Evolutionary conservation across 2,329 filamentous ascomycete genomes (phyloP).

Genomic region (Colletotrichum costaricense): DNA sequence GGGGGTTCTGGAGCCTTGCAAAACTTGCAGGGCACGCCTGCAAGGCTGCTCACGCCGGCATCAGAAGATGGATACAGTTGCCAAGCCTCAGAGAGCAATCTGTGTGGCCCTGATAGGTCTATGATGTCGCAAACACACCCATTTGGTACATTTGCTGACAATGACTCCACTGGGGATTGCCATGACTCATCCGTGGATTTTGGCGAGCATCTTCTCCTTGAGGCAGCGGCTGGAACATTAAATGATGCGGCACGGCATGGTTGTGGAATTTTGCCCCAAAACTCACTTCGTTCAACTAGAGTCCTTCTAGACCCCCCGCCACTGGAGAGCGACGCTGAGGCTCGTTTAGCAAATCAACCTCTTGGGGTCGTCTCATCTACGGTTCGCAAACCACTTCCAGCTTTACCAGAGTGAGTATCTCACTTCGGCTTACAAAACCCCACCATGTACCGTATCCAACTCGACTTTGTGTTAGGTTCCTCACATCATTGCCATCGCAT

Average conservation of each 20-base stretch:
- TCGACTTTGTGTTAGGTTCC: background rate
- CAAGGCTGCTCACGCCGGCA: constrained; percentile 8
- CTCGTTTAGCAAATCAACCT: constrained; percentile 22
- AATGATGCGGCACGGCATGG: background rate
- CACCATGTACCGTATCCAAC: no score
- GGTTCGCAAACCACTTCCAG: constrained; percentile 56
- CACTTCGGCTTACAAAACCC: constrained; percentile 30
- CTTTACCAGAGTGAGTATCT: constrained; percentile 47
- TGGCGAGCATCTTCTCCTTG: background rate
- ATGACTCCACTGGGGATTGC: background rate
- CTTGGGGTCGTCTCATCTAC: constrained; percentile 9
- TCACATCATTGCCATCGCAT: background rate
- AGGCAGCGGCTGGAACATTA: background rate
- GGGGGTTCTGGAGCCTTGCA: background rate
- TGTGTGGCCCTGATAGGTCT: background rate
- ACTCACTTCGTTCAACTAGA: background rate
- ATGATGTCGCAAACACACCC: background rate
- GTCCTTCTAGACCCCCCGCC: background rate
- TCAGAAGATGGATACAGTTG: constrained; percentile 6
- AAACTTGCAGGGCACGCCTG: background rate
- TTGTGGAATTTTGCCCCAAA: background rate
- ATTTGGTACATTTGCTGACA: background rate
- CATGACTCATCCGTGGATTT: background rate
- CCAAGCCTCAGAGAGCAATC: background rate
- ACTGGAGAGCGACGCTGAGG: constrained; percentile 3